Base-by-base conservation (phyloP, 1,139 yeast genomes). In the Lodderomyces jiufengensis region DNA sequence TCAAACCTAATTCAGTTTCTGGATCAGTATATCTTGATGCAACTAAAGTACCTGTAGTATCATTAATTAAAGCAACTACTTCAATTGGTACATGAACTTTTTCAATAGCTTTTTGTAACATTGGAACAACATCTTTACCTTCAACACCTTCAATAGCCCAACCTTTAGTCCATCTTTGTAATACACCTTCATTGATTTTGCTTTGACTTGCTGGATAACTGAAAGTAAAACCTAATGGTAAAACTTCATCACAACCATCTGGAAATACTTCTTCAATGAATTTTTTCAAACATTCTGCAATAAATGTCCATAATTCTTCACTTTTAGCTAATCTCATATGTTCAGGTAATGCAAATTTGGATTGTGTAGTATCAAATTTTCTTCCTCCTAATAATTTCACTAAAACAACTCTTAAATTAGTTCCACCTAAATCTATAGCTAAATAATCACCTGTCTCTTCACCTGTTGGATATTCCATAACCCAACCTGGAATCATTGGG, bases 401-500 rank as follows among this genome's bases (percentile, higher is more conserved):
- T 56, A 83, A 73, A 36, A 90, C 95, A 38, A 87, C 95, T 60
- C 97, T 78, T 60, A 88, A 73, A 67, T 88, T 88, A 47, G 97
- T 88, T 46, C 97, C 97, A 58, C 97, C 97, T 66, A 92, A 76
- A 61, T 92, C 98, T 44, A 92, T 83, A 36, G 97, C 97, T 57
- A 92, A 66, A 62, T 76, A 92, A 48, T 85, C 81, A 47, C 98
- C 98, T 31, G 72, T 73, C 63, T 92, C 98, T 48, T 78, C 65
- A 51, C 97, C 97, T 32, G 94, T 82, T 43, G 98, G 97, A 70
- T 70, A 82, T 53, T 84, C 95, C 76, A 87, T 71, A 37, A 90
- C 97, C 97, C 97, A 90, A 45, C 95, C 86, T 30, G 95, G 95
- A 55, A 84, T 87, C 98, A 90, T 92, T 41, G 97, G 97, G 54